Base-by-base conservation (phyloP, 2,329 filamentous ascomycete species). In the Teratosphaeria nubilosa region DNA sequence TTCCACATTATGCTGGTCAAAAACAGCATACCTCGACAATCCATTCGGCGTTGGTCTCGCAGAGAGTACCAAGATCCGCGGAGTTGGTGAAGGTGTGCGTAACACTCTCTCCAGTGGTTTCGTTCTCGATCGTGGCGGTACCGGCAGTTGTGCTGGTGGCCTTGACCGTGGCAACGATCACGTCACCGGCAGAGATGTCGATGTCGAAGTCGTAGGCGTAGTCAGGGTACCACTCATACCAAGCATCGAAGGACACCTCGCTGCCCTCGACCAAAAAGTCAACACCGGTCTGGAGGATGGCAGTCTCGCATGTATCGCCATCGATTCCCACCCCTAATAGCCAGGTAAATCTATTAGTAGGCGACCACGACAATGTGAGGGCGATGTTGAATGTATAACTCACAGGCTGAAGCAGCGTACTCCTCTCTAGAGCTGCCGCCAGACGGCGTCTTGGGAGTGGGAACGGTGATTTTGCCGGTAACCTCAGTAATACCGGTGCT, bases 201-300 rank as follows among this genome's bases (percentile, higher is more conserved):
- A 83, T 72, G 57, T 72, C 72, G 69, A 83, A 83, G 65, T 80
- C 76, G 63, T 80, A 77, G 27, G 80, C 77, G 63, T 78, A 78
- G 65, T 82, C 78, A 0, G 82, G 81, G 63, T 78, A 82, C 82
- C 81, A 85, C 68, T 84, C 82, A 65, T 82, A 84, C 81, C 82
- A 85, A 20, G 81, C 79, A 58, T 80, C 77, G 64, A 78, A 84
- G 6, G 68, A 73, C 3, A 76, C 74, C 0, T 65, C 60, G 22
- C 68, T 69, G n/a, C 73, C 70, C n/a, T 75, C 65, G 50, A 78
- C 70, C 55, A 76, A 78, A 67, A 82, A 82, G 68, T 84, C 81
- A 37, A 85, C 70, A 32, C 82, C 82, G 1, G 80, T 80, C 67
- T 84, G 81, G 5, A 84, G 71, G 56, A 84, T 82, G 7, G 58